Evolutionary conservation across 768 basidiomycete genomes (phyloP).

Genomic region (Coprinellus micaceus): DNA sequence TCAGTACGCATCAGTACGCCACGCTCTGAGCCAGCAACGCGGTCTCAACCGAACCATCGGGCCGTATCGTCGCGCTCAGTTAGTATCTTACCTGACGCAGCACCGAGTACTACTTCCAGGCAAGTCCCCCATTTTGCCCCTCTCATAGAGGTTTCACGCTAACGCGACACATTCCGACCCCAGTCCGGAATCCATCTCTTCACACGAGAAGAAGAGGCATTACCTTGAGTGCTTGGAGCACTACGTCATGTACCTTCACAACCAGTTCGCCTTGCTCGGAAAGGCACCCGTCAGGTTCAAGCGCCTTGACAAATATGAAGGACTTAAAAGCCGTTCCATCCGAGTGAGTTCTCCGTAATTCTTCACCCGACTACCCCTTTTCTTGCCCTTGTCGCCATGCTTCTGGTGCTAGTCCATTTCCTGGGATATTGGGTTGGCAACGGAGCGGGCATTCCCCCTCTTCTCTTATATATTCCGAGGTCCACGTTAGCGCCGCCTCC

Average conservation of each 20-base stretch:
- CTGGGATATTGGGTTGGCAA: background rate
- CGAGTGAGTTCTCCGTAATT: constrained; percentile 35
- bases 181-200: constrained; percentile 76
- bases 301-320: constrained; percentile 48
- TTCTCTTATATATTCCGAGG: background rate
- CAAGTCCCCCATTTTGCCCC: constrained; percentile 28
- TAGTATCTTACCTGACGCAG: background rate
- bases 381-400: too few relatives aligned
- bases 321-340: constrained; percentile 61
- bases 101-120: constrained; percentile 58
- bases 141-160: background rate
- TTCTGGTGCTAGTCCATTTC: background rate
- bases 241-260: constrained; percentile 63
- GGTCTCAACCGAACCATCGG: background rate
- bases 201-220: constrained; percentile 73
- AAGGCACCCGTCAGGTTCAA: constrained; percentile 44
- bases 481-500: background rate
- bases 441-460: too few relatives aligned
- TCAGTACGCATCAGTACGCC: background rate
- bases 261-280: constrained; percentile 53
- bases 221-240: constrained; percentile 73
- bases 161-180: too few relatives aligned
- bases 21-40: background rate
- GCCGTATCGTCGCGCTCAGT: background rate
- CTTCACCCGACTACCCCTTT: too few relatives aligned